phyloP scores from a whole-genome alignment of 495 filamentous ascomycete species.

The Lophiotrema nucula region DNA sequence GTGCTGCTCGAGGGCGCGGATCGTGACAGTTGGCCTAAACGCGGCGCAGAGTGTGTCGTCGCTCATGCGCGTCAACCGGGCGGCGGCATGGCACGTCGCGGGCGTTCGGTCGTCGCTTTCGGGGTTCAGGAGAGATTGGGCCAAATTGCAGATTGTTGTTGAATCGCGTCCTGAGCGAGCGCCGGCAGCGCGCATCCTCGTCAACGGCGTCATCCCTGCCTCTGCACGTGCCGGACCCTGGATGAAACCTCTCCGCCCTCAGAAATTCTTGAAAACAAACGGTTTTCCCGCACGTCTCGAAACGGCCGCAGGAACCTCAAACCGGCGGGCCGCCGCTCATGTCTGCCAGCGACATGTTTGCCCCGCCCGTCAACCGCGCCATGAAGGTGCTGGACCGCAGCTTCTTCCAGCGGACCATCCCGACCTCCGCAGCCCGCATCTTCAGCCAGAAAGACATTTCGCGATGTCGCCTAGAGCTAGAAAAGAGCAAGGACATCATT shows the following conservation, averaged over 20 bases:
- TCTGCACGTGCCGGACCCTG: constrained; percentile 2
- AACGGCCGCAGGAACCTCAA: not conserved
- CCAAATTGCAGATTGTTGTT: constrained; percentile 8
- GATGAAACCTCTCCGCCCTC: not conserved
- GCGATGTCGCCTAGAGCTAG: constrained; percentile 59
- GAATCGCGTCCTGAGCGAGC: constrained; percentile 1
- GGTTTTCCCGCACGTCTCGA: not conserved
- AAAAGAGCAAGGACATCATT: constrained; percentile 50
- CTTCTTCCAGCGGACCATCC: constrained; percentile 73
- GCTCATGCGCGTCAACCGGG: constrained; percentile 16
- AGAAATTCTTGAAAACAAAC: constrained; percentile 3
- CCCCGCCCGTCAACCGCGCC: constrained; percentile 78
- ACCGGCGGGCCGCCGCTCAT: constrained; percentile 1
- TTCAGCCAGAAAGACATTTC: constrained; percentile 70
- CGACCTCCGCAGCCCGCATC: constrained; percentile 75
- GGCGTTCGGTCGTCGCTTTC: not conserved
- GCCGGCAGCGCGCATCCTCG: not conserved
- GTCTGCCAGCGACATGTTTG: constrained; percentile 57
- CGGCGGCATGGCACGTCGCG: constrained; percentile 28
- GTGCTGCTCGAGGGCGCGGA: not conserved
- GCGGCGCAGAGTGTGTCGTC: constrained; percentile 3
- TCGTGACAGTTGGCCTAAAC: constrained; percentile 16
- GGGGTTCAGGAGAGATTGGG: constrained; percentile 12
- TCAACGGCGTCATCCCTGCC: not conserved
- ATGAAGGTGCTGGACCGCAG: constrained; percentile 77